Conservation (phyloP, 768 basidiomycete species). For the Calocybe gangraenosa region DNA sequence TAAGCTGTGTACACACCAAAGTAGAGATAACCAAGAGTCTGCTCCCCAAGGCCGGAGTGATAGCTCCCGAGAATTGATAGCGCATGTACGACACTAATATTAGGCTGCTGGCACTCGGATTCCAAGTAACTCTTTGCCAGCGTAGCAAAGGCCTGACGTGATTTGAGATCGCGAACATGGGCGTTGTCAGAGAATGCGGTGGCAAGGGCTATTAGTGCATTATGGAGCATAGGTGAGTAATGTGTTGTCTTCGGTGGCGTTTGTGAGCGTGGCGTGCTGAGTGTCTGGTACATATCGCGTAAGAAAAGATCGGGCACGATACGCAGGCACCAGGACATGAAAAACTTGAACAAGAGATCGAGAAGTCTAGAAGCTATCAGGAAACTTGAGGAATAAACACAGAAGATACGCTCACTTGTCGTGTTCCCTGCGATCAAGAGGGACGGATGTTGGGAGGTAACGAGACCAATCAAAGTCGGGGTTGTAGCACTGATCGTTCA, state of each 20-base stretch:
- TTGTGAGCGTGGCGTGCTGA: slow-evolving; percentile 32
- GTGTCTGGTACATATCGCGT: slow-evolving; percentile 41
- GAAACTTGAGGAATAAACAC: neutral
- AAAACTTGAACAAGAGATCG: slow-evolving; percentile 44
- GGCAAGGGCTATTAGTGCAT: slow-evolving; percentile 49
- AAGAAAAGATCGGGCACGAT: slow-evolving; percentile 46
- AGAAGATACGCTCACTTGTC: slow-evolving; percentile 31
- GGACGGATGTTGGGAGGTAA: slow-evolving; percentile 37
- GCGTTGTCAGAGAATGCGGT: slow-evolving; percentile 42
- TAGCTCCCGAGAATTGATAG: slow-evolving; percentile 39
- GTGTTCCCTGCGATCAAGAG: slow-evolving; percentile 38
- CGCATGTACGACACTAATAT: slow-evolving; percentile 40
- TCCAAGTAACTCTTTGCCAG: slow-evolving; percentile 44
- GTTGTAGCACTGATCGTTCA: slow-evolving; percentile 33
- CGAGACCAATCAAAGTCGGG: slow-evolving; percentile 50
- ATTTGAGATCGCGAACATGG: slow-evolving; percentile 34
- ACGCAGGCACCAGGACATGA: slow-evolving; percentile 45
- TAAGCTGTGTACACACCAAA: slow-evolving; percentile 30
- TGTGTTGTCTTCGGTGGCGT: slow-evolving; percentile 40
- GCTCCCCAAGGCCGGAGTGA: slow-evolving; percentile 43
- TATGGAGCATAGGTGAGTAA: slow-evolving; percentile 73
- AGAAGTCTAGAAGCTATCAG: slow-evolving; percentile 27
- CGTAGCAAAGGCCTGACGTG: slow-evolving; percentile 37
- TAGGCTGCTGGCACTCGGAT: slow-evolving; percentile 40
- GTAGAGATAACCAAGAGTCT: slow-evolving; percentile 43